Base-by-base conservation (phyloP, 1,139 yeast genomes). In the Pichia sp. region DNA sequence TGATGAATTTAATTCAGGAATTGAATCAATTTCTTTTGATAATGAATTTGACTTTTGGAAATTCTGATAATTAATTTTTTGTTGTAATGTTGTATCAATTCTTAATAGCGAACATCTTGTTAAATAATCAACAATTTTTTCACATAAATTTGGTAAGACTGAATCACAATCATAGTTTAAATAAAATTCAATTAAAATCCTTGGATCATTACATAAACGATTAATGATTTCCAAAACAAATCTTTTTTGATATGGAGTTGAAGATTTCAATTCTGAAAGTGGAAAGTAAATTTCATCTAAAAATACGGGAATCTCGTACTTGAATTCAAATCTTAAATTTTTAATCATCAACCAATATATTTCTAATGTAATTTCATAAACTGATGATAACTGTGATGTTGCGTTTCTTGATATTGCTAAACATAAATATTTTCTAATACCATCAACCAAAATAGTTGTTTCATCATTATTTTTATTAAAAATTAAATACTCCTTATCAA, bases 121-220 rank as follows among this genome's bases (percentile, higher is more conserved):
- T 59, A 93, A 73, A 60, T 86, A 84, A 60, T 89, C 93, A 52
- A 90, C 80, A 42, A 88, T 73, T 51, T 81, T 77, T 68, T 95
- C 99, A 67, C 93, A 89, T 49, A 91, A 76, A 66, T 93, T 93
- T 47, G 96, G 88, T 76, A 85, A 80, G 8, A 80, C 73, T 19
- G 85, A 77, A 66, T 90, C 96, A 72, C 99, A 95, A 68, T 95
- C 99, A 68, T 93, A 95, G 67, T 95, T 95, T 62, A 95, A 77
- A 65, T 91, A 95, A 57, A 93, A 81, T 69, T 95, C 99, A 55
- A 95, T 89, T 55, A 95, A 74, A 39, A 95, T 86, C 58, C 96
- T 77, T 39, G 98, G 96, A 67, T 93, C 96, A 58, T 83, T 83
- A 65, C 96, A 87, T 45, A 93, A 70, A 58, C 95, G 77, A 61